Conservation (phyloP, 2,329 filamentous ascomycete species). For the Dactylonectria macrodidyma region DNA sequence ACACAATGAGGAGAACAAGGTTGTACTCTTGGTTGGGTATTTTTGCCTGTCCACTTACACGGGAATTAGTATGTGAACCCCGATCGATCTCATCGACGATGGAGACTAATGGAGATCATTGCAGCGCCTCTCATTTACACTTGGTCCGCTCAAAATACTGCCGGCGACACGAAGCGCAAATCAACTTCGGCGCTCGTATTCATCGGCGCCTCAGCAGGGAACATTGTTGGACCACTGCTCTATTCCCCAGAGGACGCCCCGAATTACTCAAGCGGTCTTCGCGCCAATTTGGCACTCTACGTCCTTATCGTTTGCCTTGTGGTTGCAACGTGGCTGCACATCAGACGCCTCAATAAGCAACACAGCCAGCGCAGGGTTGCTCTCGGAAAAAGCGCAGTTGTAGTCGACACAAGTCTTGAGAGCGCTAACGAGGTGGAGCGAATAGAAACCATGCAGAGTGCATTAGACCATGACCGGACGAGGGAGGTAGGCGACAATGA, state of each 20-base stretch:
- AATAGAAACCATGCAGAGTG: constrained; percentile 50
- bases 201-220: constrained; percentile 75
- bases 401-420: constrained; percentile 73
- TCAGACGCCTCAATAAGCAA: constrained; percentile 67
- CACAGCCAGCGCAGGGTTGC: constrained; percentile 69
- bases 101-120: constrained; percentile 30
- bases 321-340: constrained; percentile 58
- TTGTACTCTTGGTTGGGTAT: constrained; percentile 68
- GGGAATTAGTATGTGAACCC: constrained; percentile 54
- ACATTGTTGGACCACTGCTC: constrained; percentile 76
- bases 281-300: constrained; percentile 74
- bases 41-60: constrained; percentile 73
- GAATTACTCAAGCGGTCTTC: constrained; percentile 65
- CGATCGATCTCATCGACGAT: background rate
- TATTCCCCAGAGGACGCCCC: constrained; percentile 68
- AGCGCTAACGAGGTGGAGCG: constrained; percentile 59
- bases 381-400: constrained; percentile 71
- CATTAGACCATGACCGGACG: constrained; percentile 31
- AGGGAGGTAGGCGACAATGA: constrained; percentile 25
- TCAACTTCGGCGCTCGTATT: constrained; percentile 76
- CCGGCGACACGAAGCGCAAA: constrained; percentile 79
- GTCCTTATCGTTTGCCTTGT: constrained; percentile 70
- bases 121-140: constrained; percentile 71
- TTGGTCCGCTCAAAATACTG: constrained; percentile 75
- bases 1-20: constrained; percentile 62